These are phyloP conservation scores for Leptographium lundbergii DNA, from an alignment of 2,329 filamentous ascomycete species.

Conservation along the genomic window DNA sequence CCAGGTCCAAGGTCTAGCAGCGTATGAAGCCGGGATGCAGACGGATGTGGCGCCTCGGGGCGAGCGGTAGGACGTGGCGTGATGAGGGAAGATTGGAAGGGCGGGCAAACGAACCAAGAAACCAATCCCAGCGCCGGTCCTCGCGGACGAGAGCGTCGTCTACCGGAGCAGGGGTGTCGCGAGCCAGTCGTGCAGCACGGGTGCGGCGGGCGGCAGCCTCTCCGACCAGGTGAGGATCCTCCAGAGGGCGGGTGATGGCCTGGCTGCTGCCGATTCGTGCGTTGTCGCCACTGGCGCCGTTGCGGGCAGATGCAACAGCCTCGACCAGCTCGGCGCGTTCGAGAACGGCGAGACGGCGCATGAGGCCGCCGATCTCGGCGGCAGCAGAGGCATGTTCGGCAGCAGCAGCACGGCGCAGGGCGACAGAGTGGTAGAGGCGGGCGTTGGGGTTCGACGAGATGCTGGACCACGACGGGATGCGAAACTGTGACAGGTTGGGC, in stretches of 20 bases:
- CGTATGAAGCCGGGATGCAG: constrained; percentile 2
- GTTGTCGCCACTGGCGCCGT: background rate
- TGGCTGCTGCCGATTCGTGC: constrained; percentile 7
- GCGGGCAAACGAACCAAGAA: constrained; percentile 35
- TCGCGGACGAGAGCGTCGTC: constrained; percentile 43
- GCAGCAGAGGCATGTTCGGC: constrained; percentile 24
- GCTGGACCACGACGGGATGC: constrained; percentile 46
- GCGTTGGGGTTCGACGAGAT: constrained; percentile 40
- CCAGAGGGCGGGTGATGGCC: constrained; percentile 33
- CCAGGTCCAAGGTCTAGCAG: background rate
- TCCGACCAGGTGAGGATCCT: constrained; percentile 56
- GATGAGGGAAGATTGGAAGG: constrained; percentile 20
- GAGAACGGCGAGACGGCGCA: constrained; percentile 20
- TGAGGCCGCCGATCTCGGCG: constrained; percentile 16
- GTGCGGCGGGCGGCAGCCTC: constrained; percentile 49
- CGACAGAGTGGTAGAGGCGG: constrained; percentile 51
- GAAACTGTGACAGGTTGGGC: constrained; percentile 39
- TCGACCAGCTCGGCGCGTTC: constrained; percentile 25
- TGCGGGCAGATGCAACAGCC: constrained; percentile 10
- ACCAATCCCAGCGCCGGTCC: constrained; percentile 48
- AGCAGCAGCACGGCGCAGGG: constrained; percentile 44
- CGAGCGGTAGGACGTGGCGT: background rate
- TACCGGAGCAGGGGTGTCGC: constrained; percentile 29
- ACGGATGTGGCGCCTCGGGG: background rate
- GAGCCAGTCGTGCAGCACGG: constrained; percentile 41